Conservation (phyloP, 148 eudicot genomes). For the Arbutus unedo region DNA sequence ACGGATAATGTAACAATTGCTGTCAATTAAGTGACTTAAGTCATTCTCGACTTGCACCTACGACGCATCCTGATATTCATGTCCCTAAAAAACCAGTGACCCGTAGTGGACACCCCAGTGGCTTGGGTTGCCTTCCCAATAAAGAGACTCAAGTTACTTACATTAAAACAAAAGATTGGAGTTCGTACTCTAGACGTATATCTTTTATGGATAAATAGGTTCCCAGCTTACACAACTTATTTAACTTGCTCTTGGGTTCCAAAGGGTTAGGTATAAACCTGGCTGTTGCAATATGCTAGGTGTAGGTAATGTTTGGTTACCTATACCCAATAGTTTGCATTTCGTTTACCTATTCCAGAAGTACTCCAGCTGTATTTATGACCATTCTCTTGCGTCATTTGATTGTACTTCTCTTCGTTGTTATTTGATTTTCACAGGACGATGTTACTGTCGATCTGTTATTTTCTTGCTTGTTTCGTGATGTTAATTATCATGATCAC, state of each 20-base stretch:
- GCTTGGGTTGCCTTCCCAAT: neutral
- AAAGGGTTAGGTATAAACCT: neutral
- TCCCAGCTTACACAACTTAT: neutral
- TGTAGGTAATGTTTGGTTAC: neutral
- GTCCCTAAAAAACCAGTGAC: neutral
- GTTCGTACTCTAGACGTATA: neutral
- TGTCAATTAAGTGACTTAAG: neutral
- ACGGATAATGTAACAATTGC: neutral
- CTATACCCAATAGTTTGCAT: neutral
- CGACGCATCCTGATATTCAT: neutral
- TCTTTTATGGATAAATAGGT: neutral
- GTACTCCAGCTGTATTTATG: neutral
- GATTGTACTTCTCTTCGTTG: neutral
- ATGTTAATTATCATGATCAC: neutral
- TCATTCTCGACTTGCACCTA: neutral
- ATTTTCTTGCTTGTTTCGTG: neutral
- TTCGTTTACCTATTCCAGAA: neutral
- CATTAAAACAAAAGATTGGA: neutral
- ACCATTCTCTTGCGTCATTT: neutral
- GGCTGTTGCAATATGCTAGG: slow-evolving; percentile 6
- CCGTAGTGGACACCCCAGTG: neutral
- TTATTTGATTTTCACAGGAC: neutral
- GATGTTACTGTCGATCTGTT: neutral
- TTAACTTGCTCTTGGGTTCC: neutral
- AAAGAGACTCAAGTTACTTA: neutral